phyloP scores from a whole-genome alignment of 2,329 filamentous ascomycete genomes.

The Orbilia quercus region DNA sequence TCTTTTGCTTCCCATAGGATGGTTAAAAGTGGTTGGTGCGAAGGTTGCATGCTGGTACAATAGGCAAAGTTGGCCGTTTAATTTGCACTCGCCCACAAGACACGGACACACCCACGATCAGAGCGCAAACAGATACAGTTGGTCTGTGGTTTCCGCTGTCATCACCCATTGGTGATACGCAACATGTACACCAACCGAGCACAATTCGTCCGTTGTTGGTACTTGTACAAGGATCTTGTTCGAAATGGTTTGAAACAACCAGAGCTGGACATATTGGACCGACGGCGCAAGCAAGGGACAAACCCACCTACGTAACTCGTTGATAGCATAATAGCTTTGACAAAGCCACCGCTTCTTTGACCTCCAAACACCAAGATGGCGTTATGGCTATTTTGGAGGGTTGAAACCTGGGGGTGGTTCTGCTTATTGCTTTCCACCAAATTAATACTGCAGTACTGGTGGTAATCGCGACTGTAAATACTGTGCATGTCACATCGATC shows the following conservation, averaged over 20 bases:
- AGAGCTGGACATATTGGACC: not conserved
- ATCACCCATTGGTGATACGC: constrained; percentile 3
- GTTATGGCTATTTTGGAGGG: not conserved
- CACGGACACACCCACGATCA: constrained; percentile 13
- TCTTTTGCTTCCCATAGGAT: constrained; percentile 17
- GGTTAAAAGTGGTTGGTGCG: constrained; percentile 8
- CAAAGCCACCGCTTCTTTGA: not conserved
- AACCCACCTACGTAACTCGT: not conserved
- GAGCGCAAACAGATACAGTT: constrained; percentile 27
- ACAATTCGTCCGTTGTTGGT: no score
- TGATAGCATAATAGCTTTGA: not conserved
- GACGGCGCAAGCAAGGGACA: not conserved
- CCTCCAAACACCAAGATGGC: not conserved
- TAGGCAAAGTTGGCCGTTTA: constrained; percentile 29
- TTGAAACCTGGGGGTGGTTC: not conserved
- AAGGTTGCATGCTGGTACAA: constrained; percentile 34
- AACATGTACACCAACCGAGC: no score
- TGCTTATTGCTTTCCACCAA: no score
- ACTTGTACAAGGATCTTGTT: no score
- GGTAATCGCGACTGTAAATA: no score
- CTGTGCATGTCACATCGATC: no score
- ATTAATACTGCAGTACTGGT: no score
- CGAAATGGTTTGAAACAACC: not conserved
- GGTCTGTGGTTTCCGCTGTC: constrained; percentile 49
- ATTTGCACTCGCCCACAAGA: constrained; percentile 29